Percentiles rank a stretch among this genome's conserved stretches.
Evolutionary conservation across 2,329 filamentous ascomycete genomes (phyloP).

Genomic region (Clonostachys solani): DNA sequence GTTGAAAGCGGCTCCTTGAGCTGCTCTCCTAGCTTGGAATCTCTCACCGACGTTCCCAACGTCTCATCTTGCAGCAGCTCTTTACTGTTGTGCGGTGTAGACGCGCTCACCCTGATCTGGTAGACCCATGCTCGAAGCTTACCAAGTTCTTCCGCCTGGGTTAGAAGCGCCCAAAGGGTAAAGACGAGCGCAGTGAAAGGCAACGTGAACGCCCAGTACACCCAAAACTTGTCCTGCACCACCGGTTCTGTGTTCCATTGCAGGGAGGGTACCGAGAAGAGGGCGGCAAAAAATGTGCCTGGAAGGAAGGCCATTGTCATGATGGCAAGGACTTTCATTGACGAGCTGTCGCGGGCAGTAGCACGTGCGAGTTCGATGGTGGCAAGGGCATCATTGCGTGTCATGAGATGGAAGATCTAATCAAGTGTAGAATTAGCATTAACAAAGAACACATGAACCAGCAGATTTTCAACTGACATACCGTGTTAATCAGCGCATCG

Average conservation of each 20-base stretch:
- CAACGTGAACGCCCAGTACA: slow-evolving; percentile 13
- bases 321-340: slow-evolving; percentile 30
- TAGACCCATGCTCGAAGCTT: too few species aligned
- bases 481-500: background rate
- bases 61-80: too few species aligned
- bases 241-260: slow-evolving; percentile 3
- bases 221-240: slow-evolving; percentile 6
- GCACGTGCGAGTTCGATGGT: slow-evolving; percentile 3
- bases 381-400: slow-evolving; percentile 1
- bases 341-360: slow-evolving; percentile 9
- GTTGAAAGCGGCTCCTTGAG: too few species aligned
- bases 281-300: slow-evolving; percentile 28
- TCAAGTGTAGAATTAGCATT: too few species aligned
- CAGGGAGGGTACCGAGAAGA: slow-evolving; percentile 14
- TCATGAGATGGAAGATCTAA: background rate
- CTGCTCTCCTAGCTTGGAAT: too few species aligned
- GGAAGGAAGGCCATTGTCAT: slow-evolving; percentile 34
- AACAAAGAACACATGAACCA: too few species aligned
- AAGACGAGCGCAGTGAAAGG: slow-evolving; percentile 8
- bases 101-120: too few species aligned
- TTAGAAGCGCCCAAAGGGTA: slow-evolving; percentile 1
- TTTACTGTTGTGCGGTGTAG: too few species aligned
- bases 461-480: background rate
- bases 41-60: too few species aligned
- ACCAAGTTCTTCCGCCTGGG: background rate